These are phyloP conservation scores for Colletotrichum sp. DNA, from an alignment of 2,329 filamentous ascomycete genomes.

Conservation along the genomic window DNA sequence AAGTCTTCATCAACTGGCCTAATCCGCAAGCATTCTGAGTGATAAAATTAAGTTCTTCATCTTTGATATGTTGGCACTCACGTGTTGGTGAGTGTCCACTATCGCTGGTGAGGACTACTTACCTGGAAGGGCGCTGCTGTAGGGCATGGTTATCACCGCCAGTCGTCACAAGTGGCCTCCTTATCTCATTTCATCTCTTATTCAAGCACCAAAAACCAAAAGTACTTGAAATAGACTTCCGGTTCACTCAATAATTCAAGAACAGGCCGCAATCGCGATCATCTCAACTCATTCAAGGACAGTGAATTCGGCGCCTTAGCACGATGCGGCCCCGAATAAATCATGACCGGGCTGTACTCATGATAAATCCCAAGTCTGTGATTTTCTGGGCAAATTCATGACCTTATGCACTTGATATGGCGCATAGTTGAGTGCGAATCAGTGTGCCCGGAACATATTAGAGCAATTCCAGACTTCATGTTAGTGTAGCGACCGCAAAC, in stretches of 20 bases:
- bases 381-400: background rate
- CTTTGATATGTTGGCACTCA: accelerated
- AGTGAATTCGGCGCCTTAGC: background rate
- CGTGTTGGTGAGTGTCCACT: background rate
- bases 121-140: background rate
- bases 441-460: too few relatives aligned
- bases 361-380: background rate
- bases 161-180: background rate
- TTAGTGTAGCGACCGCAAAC: background rate
- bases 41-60: background rate
- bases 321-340: too few relatives aligned
- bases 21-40: accelerated
- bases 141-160: background rate
- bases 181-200: background rate
- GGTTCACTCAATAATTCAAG: background rate
- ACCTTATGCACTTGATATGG: background rate
- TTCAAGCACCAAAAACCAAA: background rate
- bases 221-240: accelerated
- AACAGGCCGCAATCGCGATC: accelerated
- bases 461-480: accelerated
- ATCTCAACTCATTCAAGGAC: background rate
- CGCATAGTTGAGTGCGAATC: too few relatives aligned
- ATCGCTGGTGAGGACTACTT: background rate
- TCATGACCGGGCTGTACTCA: too few relatives aligned
- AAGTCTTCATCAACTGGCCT: accelerated